Base-by-base conservation (phyloP, 805 yeast genomes). In the Teunomyces barrocoloradensis region DNA sequence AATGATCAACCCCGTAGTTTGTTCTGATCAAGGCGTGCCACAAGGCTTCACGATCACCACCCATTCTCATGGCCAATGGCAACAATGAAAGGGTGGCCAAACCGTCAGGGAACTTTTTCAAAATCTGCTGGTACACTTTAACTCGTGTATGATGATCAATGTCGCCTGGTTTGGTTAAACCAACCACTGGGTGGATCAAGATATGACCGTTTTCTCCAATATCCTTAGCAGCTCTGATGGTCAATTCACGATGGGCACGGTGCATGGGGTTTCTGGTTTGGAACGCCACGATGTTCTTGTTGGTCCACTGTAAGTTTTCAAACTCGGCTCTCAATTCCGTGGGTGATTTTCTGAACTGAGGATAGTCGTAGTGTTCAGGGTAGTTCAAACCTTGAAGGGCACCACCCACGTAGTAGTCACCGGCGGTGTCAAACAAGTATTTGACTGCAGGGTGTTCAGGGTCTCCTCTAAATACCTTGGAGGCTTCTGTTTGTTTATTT, bases 181-280 rank as follows among this genome's bases (percentile, higher is more conserved):
- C 98, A 35, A 91, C 98, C 38, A 91, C 98, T 4, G 98, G 98
- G 69, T 91, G 98, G 62, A 91, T 89, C 68, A 91, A 78, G 47
- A 91, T 85, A 49, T 67, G 75, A 23, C 75, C 76, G 54, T 87
- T 85, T 41, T 92, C 90, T 55, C 89, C 85, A 56, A 89, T 82
- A 56, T 88, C 94, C 61, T 90, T 81, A n/a, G 98, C 97, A 32
- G 97, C 98, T 60, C 97, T 81, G 41, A 91, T 96, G 12, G 98
- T 91, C 61, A 91, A 77, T 69, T 91, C 98, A 67, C 97, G 81
- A 70, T 91, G 98, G 29, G 98, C 98, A 68, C 98, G 84, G 71
- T 91, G 98, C 97, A 91, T 92, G 57, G 98, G 98, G 75, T 91
- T 91, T 75, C 98, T 82, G 37, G 98, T 91, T 75, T 91, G 98